Evolutionary conservation across 345 rosid species (phyloP).

Genomic region (Salix arbutifolia): DNA sequence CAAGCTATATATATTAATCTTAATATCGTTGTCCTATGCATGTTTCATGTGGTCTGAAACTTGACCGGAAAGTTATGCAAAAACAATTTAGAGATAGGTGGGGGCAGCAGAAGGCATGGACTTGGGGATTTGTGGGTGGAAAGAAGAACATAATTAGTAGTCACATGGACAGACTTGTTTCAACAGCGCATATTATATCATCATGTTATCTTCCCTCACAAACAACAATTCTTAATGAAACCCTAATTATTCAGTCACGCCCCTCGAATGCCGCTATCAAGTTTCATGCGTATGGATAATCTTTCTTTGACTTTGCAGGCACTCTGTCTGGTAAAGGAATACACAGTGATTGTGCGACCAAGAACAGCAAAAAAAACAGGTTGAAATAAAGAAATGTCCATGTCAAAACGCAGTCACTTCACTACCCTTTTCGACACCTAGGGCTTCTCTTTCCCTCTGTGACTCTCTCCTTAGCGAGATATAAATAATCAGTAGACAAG

Average conservation of each 20-base stretch:
- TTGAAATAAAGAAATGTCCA: constrained; percentile 1
- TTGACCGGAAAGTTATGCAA: too few relatives aligned
- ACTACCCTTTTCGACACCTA: background rate
- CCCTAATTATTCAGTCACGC: constrained; percentile 32
- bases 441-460: constrained; percentile 10
- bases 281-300: constrained; percentile 23
- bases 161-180: constrained; percentile 29
- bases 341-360: background rate
- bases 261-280: background rate
- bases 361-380: background rate
- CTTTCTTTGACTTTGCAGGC: constrained; percentile 26
- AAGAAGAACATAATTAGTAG: constrained; percentile 7
- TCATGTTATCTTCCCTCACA: constrained; percentile 28
- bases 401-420: constrained; percentile 4
- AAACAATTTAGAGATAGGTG: background rate
- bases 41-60: too few relatives aligned
- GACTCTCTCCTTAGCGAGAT: constrained; percentile 3
- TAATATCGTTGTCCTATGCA: too few relatives aligned
- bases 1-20: too few relatives aligned
- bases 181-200: background rate
- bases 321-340: background rate
- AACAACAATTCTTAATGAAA: constrained; percentile 20
- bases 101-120: background rate
- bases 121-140: constrained; percentile 7
- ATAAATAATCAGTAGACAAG: constrained; percentile 8